Percentiles rank a stretch among this genome's conserved stretches.
Evolutionary conservation across 2,329 filamentous ascomycete species (phyloP).

Genomic region (Berkeleyomyces basicola): DNA sequence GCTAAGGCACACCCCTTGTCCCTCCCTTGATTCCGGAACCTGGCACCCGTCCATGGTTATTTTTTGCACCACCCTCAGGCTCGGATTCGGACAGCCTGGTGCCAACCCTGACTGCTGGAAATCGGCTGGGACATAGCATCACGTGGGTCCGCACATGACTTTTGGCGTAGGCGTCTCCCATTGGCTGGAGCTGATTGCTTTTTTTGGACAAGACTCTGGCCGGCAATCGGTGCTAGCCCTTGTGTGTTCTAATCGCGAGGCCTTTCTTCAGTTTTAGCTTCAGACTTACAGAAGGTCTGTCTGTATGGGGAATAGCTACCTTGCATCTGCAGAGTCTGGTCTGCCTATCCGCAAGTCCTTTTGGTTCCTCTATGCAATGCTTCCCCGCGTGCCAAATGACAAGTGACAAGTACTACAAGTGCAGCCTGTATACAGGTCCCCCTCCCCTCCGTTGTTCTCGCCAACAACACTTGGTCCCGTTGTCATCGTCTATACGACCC

Average conservation of each 20-base stretch:
- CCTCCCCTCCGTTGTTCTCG: no score
- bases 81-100: background rate
- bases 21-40: background rate
- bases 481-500: no score
- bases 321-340: no score
- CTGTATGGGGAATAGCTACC: no score
- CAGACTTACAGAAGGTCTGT: no score
- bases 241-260: background rate
- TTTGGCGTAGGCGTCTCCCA: background rate
- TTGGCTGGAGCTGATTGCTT: background rate
- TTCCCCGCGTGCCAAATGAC: no score
- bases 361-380: no score
- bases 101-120: background rate
- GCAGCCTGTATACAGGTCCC: no score
- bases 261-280: slow-evolving; percentile 14
- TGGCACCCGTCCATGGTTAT: slow-evolving; percentile 2
- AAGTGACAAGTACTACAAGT: no score
- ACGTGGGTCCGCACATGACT: background rate
- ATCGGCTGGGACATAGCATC: background rate
- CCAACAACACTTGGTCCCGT: no score
- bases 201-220: background rate
- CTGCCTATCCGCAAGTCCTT: no score
- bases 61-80: background rate
- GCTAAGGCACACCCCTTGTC: background rate
- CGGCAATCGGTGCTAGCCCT: background rate